phyloP scores from a whole-genome alignment of 257 asterid genomes.

The Capsicum chinense region DNA sequence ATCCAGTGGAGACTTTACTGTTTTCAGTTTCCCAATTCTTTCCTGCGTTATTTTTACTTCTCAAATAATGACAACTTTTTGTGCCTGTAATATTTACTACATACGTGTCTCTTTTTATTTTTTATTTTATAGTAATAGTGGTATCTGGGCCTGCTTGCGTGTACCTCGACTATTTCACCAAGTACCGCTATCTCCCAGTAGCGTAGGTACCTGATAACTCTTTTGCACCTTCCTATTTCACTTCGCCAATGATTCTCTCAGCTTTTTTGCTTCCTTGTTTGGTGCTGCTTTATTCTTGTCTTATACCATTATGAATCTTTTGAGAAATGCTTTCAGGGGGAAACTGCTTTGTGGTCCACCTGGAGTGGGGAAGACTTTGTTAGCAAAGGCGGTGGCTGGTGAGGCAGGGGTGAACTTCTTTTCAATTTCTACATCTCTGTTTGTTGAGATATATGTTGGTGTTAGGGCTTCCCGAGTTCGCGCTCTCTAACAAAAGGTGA shows the following conservation, averaged over 20 bases:
- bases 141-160: neutral
- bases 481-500: slow-evolving; percentile 93
- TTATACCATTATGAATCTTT: slow-evolving; percentile 28
- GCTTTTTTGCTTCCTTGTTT: neutral
- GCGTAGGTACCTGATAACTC: neutral
- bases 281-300: neutral
- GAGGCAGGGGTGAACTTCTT: slow-evolving; percentile 97
- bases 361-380: slow-evolving; percentile 93
- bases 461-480: slow-evolving; percentile 99
- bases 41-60: neutral
- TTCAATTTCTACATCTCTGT: slow-evolving; percentile 97
- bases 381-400: slow-evolving; percentile 97
- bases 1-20: neutral
- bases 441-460: slow-evolving; percentile 94
- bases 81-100: neutral
- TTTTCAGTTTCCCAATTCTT: neutral
- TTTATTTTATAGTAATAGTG: neutral
- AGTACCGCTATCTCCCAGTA: neutral
- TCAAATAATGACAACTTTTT: neutral
- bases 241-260: slow-evolving; percentile 8
- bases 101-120: neutral
- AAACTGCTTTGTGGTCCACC: slow-evolving; percentile 98
- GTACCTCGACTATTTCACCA: neutral
- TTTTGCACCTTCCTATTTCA: neutral
- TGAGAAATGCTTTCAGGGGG: slow-evolving; percentile 66